Conservation (phyloP, 208 protist species). For the Leishmania turanica region DNA sequence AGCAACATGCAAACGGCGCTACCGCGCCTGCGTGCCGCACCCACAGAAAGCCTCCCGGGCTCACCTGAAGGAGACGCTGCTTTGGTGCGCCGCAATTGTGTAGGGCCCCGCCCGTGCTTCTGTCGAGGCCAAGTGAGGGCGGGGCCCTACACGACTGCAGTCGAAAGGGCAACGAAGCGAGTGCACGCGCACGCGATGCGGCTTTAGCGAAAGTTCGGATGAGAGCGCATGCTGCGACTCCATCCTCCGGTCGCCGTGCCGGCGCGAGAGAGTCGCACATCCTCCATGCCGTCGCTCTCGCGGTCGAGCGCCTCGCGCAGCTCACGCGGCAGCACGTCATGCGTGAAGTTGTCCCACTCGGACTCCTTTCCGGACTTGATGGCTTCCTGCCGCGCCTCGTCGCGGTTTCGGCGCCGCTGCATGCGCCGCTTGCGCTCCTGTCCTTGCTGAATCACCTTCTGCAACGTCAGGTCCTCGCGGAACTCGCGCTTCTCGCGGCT, state of each 20-base stretch:
- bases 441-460: conserved; percentile 79
- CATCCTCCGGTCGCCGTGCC: conserved; percentile 81
- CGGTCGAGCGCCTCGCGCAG: conserved; percentile 83
- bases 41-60: background rate
- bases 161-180: conserved; percentile 2
- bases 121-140: background rate
- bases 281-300: conserved; percentile 90
- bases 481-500: conserved; percentile 90
- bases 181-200: background rate
- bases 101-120: background rate
- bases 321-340: conserved; percentile 87
- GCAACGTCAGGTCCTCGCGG: conserved; percentile 79
- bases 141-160: background rate
- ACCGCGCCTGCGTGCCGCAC: background rate
- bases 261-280: conserved; percentile 75
- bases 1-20: background rate
- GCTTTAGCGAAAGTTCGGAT: conserved; percentile 72
- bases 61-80: background rate
- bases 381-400: conserved; percentile 42
- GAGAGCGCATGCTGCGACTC: conserved; percentile 66
- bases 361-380: conserved; percentile 52
- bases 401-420: conserved; percentile 57
- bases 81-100: background rate
- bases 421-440: conserved; percentile 88
- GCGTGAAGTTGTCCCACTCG: conserved; percentile 85